Base-by-base conservation (phyloP, 2,329 filamentous ascomycete genomes). In the Sclerotinia nivalis region DNA sequence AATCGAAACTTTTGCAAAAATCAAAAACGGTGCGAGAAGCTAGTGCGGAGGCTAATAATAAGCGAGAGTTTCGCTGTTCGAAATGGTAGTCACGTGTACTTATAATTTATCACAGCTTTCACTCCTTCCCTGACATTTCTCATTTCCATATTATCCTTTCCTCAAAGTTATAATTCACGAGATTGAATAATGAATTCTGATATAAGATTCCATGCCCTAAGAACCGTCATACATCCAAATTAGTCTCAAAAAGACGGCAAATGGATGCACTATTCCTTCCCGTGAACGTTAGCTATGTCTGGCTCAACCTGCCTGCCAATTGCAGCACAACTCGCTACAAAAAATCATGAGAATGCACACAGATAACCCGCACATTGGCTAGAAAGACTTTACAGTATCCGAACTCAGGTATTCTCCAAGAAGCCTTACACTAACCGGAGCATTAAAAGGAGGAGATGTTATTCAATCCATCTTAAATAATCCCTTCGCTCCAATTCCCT, bases 31-130 rank as follows among this genome's bases (percentile, higher is more conserved):
- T 69, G 66, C 66, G 66, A 69, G 37, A 61, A 40, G 31, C 66
- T 69, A 69, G 58, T 69, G 40, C 25, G 25, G 20, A 64, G 34
- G 66, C 66, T 69, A 69, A 60, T 25, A 31, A 15, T 69, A 66
- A 69, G 60, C 68, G 68, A 69, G 20, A 43, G 3, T 52, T 50
- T 52, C 28, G n/a, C 34, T 37, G 9, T 10, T 34, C 4, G 3
- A 10, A 20, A 40, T 40, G 2, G 12, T 0, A 1, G 52, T 64
- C 61, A 64, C 61, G 61, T 64, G 61, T 2, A 1, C 6, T 1
- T 0, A 4, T 13, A 43, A 43, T 43, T 43, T 43, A 43, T 43
- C 40, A 15, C 12, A 4, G 31, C 31, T 31, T 31, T 31, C 31
- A 13, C 37, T 13, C 2, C 37, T 40, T 8, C 37, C 8, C 9